phyloP scores from a whole-genome alignment of 768 basidiomycete species.

The Boletus vermiculosoides region DNA sequence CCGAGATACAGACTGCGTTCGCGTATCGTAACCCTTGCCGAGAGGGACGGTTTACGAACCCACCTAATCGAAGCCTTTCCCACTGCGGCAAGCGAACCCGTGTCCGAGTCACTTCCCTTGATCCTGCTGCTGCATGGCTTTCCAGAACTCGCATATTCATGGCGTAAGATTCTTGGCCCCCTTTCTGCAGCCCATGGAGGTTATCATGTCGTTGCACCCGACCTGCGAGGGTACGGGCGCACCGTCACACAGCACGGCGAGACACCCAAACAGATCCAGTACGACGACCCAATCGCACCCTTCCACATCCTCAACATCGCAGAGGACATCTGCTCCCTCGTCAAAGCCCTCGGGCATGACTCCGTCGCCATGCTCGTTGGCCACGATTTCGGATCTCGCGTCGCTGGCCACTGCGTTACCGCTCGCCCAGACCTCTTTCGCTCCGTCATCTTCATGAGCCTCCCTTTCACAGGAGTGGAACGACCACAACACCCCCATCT shows the following conservation, averaged over 20 bases:
- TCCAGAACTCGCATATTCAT: conserved; percentile 65
- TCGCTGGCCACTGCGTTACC: conserved; percentile 54
- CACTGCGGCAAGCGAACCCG: conserved; percentile 11
- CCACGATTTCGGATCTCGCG: conserved; percentile 57
- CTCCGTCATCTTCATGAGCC: conserved; percentile 58
- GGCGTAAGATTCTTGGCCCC: conserved; percentile 56
- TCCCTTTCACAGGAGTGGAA: conserved; percentile 51
- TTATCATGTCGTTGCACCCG: conserved; percentile 63
- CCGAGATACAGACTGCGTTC: conserved; percentile 34
- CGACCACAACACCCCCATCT: conserved; percentile 19
- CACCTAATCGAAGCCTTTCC: conserved; percentile 52
- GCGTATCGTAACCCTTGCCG: conserved; percentile 42
- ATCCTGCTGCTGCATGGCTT: conserved; percentile 64
- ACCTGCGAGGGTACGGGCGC: conserved; percentile 56
- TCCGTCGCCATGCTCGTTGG: conserved; percentile 52
- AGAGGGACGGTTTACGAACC: conserved; percentile 41
- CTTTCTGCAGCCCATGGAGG: conserved; percentile 43
- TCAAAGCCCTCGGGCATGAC: conserved; percentile 48
- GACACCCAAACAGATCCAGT: conserved; percentile 28
- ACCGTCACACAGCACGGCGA: conserved; percentile 28
- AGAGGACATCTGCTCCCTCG: conserved; percentile 51
- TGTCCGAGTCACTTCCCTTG: conserved; percentile 38
- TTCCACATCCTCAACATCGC: conserved; percentile 52
- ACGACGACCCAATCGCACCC: conserved; percentile 49
- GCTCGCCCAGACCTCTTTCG: conserved; percentile 56